A percentile compares a stretch with the other conserved stretches of the same genome.
Conservation (phyloP, 495 filamentous ascomycete species). For the Podospora tetraspora region DNA sequence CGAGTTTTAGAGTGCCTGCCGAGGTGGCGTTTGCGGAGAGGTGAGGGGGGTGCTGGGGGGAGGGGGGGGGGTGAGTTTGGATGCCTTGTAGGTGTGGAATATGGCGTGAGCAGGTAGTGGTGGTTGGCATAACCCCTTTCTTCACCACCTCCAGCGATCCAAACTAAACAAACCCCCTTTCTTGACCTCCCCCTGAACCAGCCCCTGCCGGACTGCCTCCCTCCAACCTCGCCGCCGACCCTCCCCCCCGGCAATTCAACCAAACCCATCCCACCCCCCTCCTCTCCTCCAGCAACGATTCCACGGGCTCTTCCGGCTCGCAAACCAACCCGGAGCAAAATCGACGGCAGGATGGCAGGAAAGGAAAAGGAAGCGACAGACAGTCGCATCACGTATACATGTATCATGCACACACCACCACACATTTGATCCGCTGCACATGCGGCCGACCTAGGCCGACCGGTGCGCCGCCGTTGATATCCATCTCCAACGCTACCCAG, state of each 20-base stretch:
- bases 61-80: too few relatives aligned
- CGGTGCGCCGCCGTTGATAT: not conserved
- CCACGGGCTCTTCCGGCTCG: not conserved
- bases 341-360: not conserved
- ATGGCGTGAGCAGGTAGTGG: too few relatives aligned
- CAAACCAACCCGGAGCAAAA: not conserved
- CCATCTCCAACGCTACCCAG: not conserved
- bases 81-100: too few relatives aligned
- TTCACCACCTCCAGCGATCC: not conserved
- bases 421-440: not conserved
- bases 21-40: constrained; percentile 69
- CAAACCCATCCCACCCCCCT: not conserved
- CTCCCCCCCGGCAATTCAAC: not conserved
- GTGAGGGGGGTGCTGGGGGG: constrained; percentile 11
- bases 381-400: not conserved
- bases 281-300: not conserved
- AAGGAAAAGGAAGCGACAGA: not conserved
- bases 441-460: not conserved
- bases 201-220: too few relatives aligned
- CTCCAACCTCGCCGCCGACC: too few relatives aligned
- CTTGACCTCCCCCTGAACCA: not conserved
- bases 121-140: not conserved
- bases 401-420: not conserved
- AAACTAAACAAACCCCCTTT: not conserved
- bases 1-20: constrained; percentile 75